Evolutionary conservation across 2,329 filamentous ascomycete species (phyloP), one percentile per base, ranked within the genome.

Genomic region (Sarocladiaceae sp.): DNA sequence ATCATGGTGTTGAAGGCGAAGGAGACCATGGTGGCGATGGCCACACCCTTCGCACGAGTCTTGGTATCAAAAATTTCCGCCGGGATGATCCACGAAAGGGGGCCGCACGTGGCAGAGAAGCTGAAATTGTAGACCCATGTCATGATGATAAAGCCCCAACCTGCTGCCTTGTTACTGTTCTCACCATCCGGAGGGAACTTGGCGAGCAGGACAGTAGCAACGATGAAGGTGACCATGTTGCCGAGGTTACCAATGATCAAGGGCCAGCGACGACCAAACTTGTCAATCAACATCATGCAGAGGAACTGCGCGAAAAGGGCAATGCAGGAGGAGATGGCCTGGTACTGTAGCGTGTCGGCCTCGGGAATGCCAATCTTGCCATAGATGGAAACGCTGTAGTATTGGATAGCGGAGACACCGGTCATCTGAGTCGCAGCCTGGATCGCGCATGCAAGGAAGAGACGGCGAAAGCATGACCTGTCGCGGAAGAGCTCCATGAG

Each of bases 91-190:
- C 68, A 78, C 0, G 66, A 69, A 1, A 90, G 69, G 0, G 87
- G 86, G 20, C 87, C 87, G 40, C 40, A 44, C 2, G 85, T 86
- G 29, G 78, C 77, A 3, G 78, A 85, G 74, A 90, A 91, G 37
- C 77, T 85, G 71, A 90, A 87, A 69, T 92, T 91, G 75, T 89
- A 92, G 1, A 88, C 64, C 88, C 88, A 92, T 1, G 87, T 92
- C 59, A 81, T 76, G 37, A 55, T 62, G 55, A 92, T 92, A 67
- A 92, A 93, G 1, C 82, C 86, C 84, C 86, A 89, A 6, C 77
- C 76, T 1, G 85, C 85, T 4, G 73, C 71, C 36, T 68, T 68
- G 54, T 66, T 66, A 44, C 66, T 66, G 2, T 76, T 39, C 39
- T 37, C 35, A 6, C 35, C 40, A 2, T 56, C 56, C 0, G 1